A percentile compares a stretch with the other conserved stretches of the same genome.
These are phyloP conservation scores for Erodium maritimum DNA, from an alignment of 345 rosid species.

Conservation along the genomic window DNA sequence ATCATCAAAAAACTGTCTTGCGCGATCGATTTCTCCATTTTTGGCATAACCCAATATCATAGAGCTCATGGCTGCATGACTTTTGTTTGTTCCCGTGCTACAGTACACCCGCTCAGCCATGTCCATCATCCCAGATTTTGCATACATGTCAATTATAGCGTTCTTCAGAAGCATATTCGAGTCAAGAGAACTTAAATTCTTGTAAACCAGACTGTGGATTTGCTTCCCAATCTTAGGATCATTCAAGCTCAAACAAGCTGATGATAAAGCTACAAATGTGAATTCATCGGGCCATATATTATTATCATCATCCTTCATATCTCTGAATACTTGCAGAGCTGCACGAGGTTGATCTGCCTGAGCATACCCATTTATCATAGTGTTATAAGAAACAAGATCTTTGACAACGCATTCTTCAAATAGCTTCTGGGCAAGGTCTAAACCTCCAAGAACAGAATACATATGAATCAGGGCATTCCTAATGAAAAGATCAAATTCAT, in stretches of 20 bases:
- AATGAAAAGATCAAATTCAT: slow-evolving; percentile 21
- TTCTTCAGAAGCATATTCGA: slow-evolving; percentile 16
- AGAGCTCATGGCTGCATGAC: slow-evolving; percentile 26
- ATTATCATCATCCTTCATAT: slow-evolving; percentile 13
- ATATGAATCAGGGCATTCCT: slow-evolving; percentile 27
- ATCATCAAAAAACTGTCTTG: slow-evolving; percentile 30
- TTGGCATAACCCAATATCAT: slow-evolving; percentile 33
- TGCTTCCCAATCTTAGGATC: slow-evolving; percentile 20
- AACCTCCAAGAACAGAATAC: slow-evolving; percentile 11
- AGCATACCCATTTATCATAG: slow-evolving; percentile 24
- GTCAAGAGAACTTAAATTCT: slow-evolving; percentile 13
- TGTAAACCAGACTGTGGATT: slow-evolving; percentile 22
- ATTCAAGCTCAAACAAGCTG: slow-evolving; percentile 16
- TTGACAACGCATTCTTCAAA: slow-evolving; percentile 26
- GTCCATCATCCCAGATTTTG: slow-evolving; percentile 26
- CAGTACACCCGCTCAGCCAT: slow-evolving; percentile 20
- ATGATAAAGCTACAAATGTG: slow-evolving; percentile 29
- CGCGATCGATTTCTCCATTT: slow-evolving; percentile 27
- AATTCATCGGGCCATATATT: slow-evolving; percentile 21
- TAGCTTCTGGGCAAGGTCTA: slow-evolving; percentile 17
- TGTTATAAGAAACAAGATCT: slow-evolving; percentile 28
- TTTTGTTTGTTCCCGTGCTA: slow-evolving; percentile 5
- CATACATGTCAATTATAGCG: slow-evolving; percentile 23
- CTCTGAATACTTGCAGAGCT: slow-evolving; percentile 12
- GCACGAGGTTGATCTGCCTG: slow-evolving; percentile 9